Conservation (phyloP, 2,329 filamentous ascomycete species). For the Ceratocystis smalleyi region DNA sequence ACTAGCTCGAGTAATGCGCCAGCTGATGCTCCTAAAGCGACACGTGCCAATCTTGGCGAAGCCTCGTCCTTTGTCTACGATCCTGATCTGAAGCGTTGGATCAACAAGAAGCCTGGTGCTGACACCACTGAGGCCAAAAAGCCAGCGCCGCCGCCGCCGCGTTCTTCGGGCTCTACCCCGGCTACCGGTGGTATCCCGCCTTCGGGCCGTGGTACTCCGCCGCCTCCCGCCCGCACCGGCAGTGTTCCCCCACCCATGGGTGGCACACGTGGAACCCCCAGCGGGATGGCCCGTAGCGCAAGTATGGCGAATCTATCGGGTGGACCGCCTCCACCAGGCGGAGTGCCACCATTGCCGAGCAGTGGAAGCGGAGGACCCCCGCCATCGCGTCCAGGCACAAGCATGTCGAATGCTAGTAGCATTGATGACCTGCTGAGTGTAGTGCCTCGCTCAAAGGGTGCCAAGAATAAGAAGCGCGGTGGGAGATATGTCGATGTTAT, state of each 20-base stretch:
- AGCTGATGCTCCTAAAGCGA: conserved; percentile 45
- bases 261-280: conserved; percentile 17
- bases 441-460: conserved; percentile 49
- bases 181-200: conserved; percentile 39
- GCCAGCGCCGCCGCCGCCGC: conserved; percentile 67
- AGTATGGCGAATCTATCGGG: conserved; percentile 11
- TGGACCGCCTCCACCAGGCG: conserved; percentile 21
- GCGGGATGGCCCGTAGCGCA: conserved; percentile 9
- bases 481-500: conserved; percentile 93
- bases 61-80: conserved; percentile 89
- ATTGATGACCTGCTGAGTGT: conserved; percentile 85
- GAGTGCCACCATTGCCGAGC: conserved; percentile 18
- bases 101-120: conserved; percentile 80
- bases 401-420: conserved; percentile 80
- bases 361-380: conserved; percentile 24
- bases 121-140: conserved; percentile 43
- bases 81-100: conserved; percentile 90
- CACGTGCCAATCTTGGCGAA: conserved; percentile 86
- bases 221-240: conserved; percentile 18
- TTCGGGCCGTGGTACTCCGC: conserved; percentile 25
- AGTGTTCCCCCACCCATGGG: conserved; percentile 25
- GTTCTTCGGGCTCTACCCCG: conserved; percentile 30
- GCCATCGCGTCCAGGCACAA: conserved; percentile 56
- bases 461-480: conserved; percentile 62
- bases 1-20: conserved; percentile 23